These are phyloP conservation scores for Cladosporium sp. DNA, from an alignment of 2,329 filamentous ascomycete genomes.

Conservation along the genomic window DNA sequence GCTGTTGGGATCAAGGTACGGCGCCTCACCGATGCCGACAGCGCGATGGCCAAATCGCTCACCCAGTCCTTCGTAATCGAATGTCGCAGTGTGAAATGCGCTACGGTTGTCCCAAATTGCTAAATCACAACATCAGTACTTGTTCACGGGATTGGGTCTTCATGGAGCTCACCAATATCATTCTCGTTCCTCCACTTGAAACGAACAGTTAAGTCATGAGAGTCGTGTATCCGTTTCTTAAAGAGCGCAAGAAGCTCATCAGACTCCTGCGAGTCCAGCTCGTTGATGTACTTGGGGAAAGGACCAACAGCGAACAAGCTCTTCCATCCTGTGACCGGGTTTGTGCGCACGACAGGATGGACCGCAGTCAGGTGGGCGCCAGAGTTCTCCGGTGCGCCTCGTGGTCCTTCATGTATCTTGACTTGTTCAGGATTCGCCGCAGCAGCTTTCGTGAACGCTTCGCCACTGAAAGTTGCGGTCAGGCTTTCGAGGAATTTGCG, in stretches of 20 bases:
- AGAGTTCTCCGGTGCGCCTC: conserved; percentile 52
- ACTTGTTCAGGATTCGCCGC: conserved; percentile 49
- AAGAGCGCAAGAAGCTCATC: conserved; percentile 31
- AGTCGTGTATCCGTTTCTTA: conserved; percentile 48
- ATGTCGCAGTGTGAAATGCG: conserved; percentile 62
- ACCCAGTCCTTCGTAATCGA: conserved; percentile 60
- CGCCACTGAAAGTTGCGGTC: conserved; percentile 55
- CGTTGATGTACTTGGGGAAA: conserved; percentile 57
- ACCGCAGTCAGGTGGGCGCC: conserved; percentile 43
- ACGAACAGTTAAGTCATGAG: conserved; percentile 55
- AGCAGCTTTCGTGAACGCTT: conserved; percentile 29
- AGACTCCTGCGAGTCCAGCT: conserved; percentile 43
- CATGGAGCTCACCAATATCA: conserved; percentile 43
- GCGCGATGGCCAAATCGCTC: conserved; percentile 55
- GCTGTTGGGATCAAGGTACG: conserved; percentile 57
- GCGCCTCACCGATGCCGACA: conserved; percentile 59
- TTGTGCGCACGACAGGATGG: conserved; percentile 59
- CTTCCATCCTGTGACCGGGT: conserved; percentile 66
- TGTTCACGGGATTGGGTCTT: neutral
- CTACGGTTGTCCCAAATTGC: conserved; percentile 70
- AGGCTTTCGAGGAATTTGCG: conserved; percentile 61
- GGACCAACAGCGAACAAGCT: conserved; percentile 60
- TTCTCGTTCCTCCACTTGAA: conserved; percentile 54
- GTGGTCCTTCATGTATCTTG: conserved; percentile 23
- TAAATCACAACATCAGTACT: neutral